Conservation (phyloP, 345 rosid species). For the Ailanthus altissimus region DNA sequence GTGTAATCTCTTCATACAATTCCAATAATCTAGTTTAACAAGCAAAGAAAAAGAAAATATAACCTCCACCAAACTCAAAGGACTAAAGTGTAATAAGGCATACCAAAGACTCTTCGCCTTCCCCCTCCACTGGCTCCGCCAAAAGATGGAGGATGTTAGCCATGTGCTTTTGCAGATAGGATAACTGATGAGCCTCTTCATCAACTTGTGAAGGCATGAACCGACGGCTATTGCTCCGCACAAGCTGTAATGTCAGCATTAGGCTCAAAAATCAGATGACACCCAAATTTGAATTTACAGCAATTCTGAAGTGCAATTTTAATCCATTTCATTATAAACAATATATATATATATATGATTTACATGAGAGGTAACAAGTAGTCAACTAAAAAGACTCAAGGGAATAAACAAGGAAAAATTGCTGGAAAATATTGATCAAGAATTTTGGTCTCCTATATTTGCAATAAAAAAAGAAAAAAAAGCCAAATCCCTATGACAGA, state of each 20-base stretch:
- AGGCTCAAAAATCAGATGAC: constrained; percentile 5
- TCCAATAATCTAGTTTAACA: background rate
- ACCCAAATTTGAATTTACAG: constrained; percentile 4
- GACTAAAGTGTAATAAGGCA: constrained; percentile 26
- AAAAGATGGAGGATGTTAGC: constrained; percentile 83
- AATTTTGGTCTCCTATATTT: too few relatives aligned
- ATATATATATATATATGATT: background rate
- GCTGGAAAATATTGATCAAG: too few relatives aligned
- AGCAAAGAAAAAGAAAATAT: constrained; percentile 4
- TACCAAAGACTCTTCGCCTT: constrained; percentile 89
- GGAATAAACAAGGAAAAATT: background rate
- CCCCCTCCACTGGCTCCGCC: constrained; percentile 90
- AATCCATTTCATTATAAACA: background rate
- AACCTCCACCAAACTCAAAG: background rate
- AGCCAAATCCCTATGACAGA: too few relatives aligned
- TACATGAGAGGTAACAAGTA: background rate
- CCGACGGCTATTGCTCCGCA: constrained; percentile 95
- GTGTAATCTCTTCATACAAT: background rate
- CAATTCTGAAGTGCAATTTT: background rate
- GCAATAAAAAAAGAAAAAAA: too few relatives aligned
- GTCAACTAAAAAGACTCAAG: background rate
- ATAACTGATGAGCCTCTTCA: constrained; percentile 96
- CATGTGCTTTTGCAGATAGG: constrained; percentile 93
- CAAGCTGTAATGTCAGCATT: constrained; percentile 62
- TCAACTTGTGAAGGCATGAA: constrained; percentile 94